Evolutionary conservation across 176 grass and related monocot species (phyloP).

Genomic region (Saccharum officinarum): DNA sequence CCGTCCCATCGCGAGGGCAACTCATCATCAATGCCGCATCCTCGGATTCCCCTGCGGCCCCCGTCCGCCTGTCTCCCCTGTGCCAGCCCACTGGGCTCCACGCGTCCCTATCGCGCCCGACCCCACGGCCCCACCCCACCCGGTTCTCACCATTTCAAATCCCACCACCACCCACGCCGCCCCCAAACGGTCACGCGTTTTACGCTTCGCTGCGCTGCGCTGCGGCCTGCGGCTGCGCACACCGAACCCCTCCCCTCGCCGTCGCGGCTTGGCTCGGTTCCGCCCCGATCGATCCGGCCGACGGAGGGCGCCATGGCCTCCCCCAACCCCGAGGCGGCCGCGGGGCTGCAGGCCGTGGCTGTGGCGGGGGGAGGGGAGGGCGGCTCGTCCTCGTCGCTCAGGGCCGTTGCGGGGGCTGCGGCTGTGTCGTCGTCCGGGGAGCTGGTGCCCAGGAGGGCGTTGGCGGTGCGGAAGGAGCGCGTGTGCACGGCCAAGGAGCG

Average conservation of each 20-base stretch:
- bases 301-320: constrained; percentile 49
- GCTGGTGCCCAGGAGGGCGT: constrained; percentile 50
- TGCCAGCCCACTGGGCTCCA: constrained; percentile 51
- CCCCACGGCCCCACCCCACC: neutral
- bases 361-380: constrained; percentile 23
- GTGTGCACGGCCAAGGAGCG: constrained; percentile 97
- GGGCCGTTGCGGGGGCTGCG: neutral
- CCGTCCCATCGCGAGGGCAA: neutral
- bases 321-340: constrained; percentile 46
- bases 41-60: constrained; percentile 65
- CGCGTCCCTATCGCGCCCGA: constrained; percentile 22
- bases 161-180: constrained; percentile 24
- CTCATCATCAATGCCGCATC: constrained; percentile 37
- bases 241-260: neutral
- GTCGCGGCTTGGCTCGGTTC: neutral
- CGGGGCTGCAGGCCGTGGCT: constrained; percentile 47
- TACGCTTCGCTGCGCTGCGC: neutral
- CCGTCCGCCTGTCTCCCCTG: constrained; percentile 39
- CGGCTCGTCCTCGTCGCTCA: neutral
- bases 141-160: constrained; percentile 42
- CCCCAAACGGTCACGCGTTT: constrained; percentile 55
- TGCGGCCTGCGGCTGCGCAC: neutral
- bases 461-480: constrained; percentile 71
- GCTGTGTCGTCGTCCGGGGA: constrained; percentile 13
- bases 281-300: constrained; percentile 9